These are phyloP conservation scores for Microcyclospora tardicrescens DNA, from an alignment of 2,329 filamentous ascomycete species.

Conservation along the genomic window DNA sequence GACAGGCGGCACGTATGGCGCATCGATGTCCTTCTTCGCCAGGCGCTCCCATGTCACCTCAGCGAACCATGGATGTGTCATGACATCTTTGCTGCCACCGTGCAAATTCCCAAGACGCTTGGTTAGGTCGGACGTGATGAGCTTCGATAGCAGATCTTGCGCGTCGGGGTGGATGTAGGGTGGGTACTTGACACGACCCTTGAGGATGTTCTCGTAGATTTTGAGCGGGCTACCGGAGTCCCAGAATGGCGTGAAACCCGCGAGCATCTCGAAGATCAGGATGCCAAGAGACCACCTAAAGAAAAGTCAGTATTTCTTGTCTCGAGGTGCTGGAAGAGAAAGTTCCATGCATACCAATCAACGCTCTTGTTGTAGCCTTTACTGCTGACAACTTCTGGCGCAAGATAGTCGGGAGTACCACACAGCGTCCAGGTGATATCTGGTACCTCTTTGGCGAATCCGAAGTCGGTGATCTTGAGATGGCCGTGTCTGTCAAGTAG, in stretches of 20 bases:
- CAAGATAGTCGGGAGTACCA: constrained; percentile 92
- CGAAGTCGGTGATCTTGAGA: constrained; percentile 87
- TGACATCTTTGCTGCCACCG: constrained; percentile 80
- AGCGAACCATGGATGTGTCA: constrained; percentile 89
- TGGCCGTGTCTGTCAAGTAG: constrained; percentile 78
- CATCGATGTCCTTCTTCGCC: constrained; percentile 92
- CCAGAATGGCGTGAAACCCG: constrained; percentile 98
- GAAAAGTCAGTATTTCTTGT: constrained; percentile 1
- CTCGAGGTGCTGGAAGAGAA: constrained; percentile 2
- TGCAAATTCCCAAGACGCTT: constrained; percentile 92
- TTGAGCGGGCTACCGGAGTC: constrained; percentile 96
- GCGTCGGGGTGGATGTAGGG: constrained; percentile 91
- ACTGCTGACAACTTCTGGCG: constrained; percentile 95
- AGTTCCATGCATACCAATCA: constrained; percentile 60
- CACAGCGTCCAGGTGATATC: constrained; percentile 99
- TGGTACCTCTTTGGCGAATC: constrained; percentile 93
- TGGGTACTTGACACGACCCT: constrained; percentile 91
- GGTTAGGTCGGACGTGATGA: constrained; percentile 90
- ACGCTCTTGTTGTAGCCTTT: constrained; percentile 99
- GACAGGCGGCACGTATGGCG: constrained; percentile 91
- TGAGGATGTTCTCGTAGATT: constrained; percentile 98
- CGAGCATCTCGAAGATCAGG: constrained; percentile 98
- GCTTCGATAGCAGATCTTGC: constrained; percentile 76
- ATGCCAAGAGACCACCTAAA: constrained; percentile 94
- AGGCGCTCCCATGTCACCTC: constrained; percentile 97